Conservation (phyloP, 176 grass and related monocot species). For the Olyra latifolia region DNA sequence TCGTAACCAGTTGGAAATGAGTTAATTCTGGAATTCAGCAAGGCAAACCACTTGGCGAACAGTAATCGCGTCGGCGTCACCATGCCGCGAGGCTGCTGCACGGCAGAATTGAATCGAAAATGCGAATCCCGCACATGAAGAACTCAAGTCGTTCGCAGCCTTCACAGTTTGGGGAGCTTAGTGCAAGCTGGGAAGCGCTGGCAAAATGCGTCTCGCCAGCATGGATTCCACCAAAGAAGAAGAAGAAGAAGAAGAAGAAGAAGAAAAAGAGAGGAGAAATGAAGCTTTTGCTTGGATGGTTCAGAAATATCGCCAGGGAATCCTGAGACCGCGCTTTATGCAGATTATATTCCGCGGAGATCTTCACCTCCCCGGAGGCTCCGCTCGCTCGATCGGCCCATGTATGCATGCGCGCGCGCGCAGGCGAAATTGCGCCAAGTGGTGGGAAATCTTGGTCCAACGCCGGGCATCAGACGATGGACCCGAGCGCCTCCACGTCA, state of each 20-base stretch:
- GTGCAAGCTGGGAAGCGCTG: neutral
- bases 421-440: neutral
- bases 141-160: neutral
- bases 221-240: neutral
- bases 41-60: neutral
- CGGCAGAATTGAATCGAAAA: neutral
- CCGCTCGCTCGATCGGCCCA: neutral
- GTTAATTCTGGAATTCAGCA: neutral
- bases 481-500: constrained; percentile 23
- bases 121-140: neutral
- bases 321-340: constrained; percentile 28
- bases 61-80: too few relatives aligned
- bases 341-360: constrained; percentile 50
- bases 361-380: neutral
- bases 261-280: neutral
- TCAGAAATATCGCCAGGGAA: constrained; percentile 37
- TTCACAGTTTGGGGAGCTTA: neutral
- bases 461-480: constrained; percentile 5
- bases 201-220: neutral
- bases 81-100: neutral
- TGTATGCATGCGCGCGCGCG: neutral
- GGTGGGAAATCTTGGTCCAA: constrained; percentile 33
- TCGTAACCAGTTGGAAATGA: neutral
- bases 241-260: neutral
- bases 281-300: neutral